These are phyloP conservation scores for Plasmodium adleri DNA, from an alignment of 169 alveolate species.

Conservation along the genomic window DNA sequence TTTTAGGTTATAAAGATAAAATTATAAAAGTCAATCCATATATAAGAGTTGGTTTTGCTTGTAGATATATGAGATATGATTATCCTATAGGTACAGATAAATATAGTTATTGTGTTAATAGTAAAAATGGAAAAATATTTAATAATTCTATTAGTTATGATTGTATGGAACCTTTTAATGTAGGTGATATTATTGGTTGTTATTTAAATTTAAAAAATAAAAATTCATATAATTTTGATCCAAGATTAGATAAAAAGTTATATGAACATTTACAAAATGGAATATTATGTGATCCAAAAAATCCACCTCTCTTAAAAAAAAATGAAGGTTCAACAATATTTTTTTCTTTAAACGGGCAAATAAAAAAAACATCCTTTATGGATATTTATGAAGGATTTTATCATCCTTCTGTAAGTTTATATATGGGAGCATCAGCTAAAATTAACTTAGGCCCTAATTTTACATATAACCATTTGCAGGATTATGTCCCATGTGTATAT, in stretches of 20 bases:
- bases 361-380: conserved; percentile 78
- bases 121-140: conserved; percentile 78
- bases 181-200: conserved; percentile 85
- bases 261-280: conserved; percentile 88
- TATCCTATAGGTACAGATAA: conserved; percentile 85
- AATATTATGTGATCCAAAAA: conserved; percentile 87
- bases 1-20: conserved; percentile 50
- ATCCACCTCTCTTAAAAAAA: conserved; percentile 81
- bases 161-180: conserved; percentile 75
- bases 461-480: conserved; percentile 77
- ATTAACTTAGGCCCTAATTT: conserved; percentile 85
- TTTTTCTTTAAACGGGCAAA: conserved; percentile 88
- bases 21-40: conserved; percentile 30
- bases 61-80: conserved; percentile 89
- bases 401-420: conserved; percentile 90
- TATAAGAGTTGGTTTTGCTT: conserved; percentile 90
- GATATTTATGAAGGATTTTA: conserved; percentile 86
- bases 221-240: conserved; percentile 82
- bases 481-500: conserved; percentile 77
- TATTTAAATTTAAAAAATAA: conserved; percentile 79
- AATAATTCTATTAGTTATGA: conserved; percentile 76
- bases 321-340: conserved; percentile 84
- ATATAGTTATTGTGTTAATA: conserved; percentile 76
- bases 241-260: conserved; percentile 86
- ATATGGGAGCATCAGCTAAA: conserved; percentile 90